phyloP scores from a whole-genome alignment of 352 stramenopile genomes.

The Phytopythium chamaehyphon region DNA sequence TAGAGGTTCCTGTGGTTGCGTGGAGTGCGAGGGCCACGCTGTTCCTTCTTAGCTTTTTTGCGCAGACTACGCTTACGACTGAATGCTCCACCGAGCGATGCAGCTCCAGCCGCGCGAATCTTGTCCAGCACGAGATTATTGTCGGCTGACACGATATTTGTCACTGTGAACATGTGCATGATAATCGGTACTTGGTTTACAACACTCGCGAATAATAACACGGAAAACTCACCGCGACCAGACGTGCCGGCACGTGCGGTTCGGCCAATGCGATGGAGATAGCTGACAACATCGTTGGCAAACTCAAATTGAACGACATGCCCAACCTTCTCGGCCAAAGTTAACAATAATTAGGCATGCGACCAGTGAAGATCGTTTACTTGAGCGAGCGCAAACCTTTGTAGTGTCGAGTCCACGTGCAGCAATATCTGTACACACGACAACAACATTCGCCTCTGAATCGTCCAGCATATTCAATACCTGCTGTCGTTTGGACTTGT shows the following conservation, averaged over 20 bases:
- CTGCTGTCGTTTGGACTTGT: slow-evolving; percentile 37
- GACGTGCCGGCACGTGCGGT: slow-evolving; percentile 52
- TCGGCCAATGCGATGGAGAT: slow-evolving; percentile 74
- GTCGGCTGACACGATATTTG: slow-evolving; percentile 59
- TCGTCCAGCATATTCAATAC: slow-evolving; percentile 42
- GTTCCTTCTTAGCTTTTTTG: slow-evolving; percentile 74
- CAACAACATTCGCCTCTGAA: slow-evolving; percentile 21
- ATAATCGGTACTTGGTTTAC: background rate
- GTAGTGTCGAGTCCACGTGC: slow-evolving; percentile 70
- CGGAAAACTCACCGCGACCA: slow-evolving; percentile 33
- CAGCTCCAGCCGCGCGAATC: slow-evolving; percentile 47
- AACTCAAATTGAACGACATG: slow-evolving; percentile 85
- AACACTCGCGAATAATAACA: background rate
- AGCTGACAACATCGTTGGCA: slow-evolving; percentile 74
- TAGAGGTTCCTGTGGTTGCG: slow-evolving; percentile 6
- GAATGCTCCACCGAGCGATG: slow-evolving; percentile 61
- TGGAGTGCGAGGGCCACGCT: slow-evolving; percentile 4
- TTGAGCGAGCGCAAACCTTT: slow-evolving; percentile 29
- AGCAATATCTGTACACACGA: slow-evolving; percentile 78
- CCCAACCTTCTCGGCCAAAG: slow-evolving; percentile 9
- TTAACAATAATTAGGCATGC: background rate
- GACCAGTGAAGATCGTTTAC: no score
- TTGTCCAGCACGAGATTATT: slow-evolving; percentile 63
- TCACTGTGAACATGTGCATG: slow-evolving; percentile 25
- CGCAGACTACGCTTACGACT: slow-evolving; percentile 78